These are phyloP conservation scores for Peterozyma xylosa DNA, from an alignment of 805 yeast genomes.

Conservation along the genomic window DNA sequence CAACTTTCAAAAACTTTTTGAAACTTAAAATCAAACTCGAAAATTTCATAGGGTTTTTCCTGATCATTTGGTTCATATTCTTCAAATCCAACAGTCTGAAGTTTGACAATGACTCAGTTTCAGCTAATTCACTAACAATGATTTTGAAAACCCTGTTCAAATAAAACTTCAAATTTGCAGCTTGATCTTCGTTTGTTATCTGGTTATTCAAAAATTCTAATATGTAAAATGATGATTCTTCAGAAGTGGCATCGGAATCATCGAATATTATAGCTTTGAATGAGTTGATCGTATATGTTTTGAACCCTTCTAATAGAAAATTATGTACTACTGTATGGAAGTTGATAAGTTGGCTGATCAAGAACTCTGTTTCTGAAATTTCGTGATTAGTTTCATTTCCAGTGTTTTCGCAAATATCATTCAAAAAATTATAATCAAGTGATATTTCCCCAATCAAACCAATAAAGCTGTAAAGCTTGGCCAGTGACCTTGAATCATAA, in stretches of 20 bases:
- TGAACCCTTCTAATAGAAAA: background rate
- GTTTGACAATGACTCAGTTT: conserved; percentile 14
- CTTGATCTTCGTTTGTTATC: background rate
- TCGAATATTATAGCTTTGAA: background rate
- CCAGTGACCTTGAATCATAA: background rate
- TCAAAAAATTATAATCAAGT: conserved; percentile 28
- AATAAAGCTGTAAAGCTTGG: conserved; percentile 12
- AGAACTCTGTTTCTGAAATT: background rate
- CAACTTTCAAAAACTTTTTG: conserved; percentile 23
- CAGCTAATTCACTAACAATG: conserved; percentile 23
- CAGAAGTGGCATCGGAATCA: background rate
- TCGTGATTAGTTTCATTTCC: conserved; percentile 14
- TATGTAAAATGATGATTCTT: background rate
- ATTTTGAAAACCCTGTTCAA: conserved; percentile 25
- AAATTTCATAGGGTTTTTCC: conserved; percentile 22
- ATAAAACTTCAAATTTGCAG: conserved; percentile 18
- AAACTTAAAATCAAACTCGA: conserved; percentile 27
- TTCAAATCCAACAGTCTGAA: conserved; percentile 20
- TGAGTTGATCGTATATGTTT: background rate
- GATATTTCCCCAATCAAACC: conserved; percentile 27
- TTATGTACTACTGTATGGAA: background rate
- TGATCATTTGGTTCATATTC: no score
- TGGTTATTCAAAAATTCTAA: background rate
- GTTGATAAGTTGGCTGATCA: no score
- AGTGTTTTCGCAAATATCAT: no score